Base-by-base conservation (phyloP, 371 early-diverging fungal genomes). In the Batkoa obscura region DNA sequence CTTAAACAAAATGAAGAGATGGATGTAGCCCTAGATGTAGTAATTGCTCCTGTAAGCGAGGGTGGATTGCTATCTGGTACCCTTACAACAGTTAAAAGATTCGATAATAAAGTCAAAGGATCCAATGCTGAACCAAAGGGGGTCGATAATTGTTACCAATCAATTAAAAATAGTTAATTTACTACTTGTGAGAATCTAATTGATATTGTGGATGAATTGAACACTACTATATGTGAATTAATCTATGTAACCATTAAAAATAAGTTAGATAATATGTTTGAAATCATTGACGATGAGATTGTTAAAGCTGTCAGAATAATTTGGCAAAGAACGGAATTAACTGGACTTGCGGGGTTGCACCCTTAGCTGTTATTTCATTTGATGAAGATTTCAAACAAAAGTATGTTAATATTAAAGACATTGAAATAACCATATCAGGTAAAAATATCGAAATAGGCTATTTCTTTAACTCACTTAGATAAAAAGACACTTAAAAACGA, bases 291-390 rank as follows among this genome's bases (percentile, higher is more conserved):
- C 59, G 96, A 95, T 69, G 94, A 95, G 67, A 81, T 94, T 39
- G 92, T 94, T 65, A 92, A 94, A 2, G 93, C 93, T 38, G 92
- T 93, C 72, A 92, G 91, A 67, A 93, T 94, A 65, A 80, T 84
- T 5, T 95, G 93, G 66, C 92, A 91, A 67, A 68, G 73, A 66
- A 66, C 35, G 50, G 30, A 32, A n/a, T 32, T 48, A 9, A 33
- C 33, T 3, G 32, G 32, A 30, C 49, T 74, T 56, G 50, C 72
- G 0, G 68, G 69, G 23, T 33, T 48, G 49, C 33, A 8, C 49
- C 49, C 8, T 8, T 48, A 48, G 49, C 49, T 8, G 49, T 33
- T 48, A 9, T 48, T 6, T n/a, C 33, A 31, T 17, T 31, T 23
- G 33, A 48, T 9, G 8, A 9, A 10, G 33, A 5, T 32, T 31